Conservation (phyloP, 345 rosid genomes). For the Carallia pectinifolia region DNA sequence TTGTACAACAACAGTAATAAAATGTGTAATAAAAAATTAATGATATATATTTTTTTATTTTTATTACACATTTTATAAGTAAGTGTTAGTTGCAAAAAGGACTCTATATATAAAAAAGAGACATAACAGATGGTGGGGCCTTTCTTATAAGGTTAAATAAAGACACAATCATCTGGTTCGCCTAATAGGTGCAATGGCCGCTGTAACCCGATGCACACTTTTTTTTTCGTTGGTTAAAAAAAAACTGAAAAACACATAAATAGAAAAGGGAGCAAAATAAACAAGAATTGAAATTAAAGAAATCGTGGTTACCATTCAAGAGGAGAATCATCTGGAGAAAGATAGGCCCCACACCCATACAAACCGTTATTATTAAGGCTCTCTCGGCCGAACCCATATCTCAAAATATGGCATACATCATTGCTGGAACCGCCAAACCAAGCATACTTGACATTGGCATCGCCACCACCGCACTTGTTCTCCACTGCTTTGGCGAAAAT, state of each 20-base stretch:
- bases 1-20: too few species aligned
- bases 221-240: too few species aligned
- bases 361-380: slow-evolving; percentile 31
- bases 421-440: slow-evolving; percentile 58
- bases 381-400: slow-evolving; percentile 55
- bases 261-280: not conserved
- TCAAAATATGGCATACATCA: slow-evolving; percentile 44
- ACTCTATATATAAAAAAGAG: not conserved
- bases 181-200: too few species aligned
- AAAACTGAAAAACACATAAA: too few species aligned
- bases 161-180: too few species aligned
- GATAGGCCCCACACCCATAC: slow-evolving; percentile 60
- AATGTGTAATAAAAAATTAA: too few species aligned
- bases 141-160: too few species aligned
- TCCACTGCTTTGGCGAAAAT: slow-evolving; percentile 49
- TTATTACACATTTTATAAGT: too few species aligned
- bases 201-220: too few species aligned
- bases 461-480: slow-evolving; percentile 42
- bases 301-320: slow-evolving; percentile 47
- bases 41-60: too few species aligned
- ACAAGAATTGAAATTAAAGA: not conserved
- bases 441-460: slow-evolving; percentile 55
- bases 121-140: too few species aligned
- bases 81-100: too few species aligned
- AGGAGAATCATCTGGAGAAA: slow-evolving; percentile 57